Evolutionary conservation across 208 protist genomes (phyloP), one percentile per base, ranked within the genome.

Genomic region (Trypanosoma avium): DNA sequence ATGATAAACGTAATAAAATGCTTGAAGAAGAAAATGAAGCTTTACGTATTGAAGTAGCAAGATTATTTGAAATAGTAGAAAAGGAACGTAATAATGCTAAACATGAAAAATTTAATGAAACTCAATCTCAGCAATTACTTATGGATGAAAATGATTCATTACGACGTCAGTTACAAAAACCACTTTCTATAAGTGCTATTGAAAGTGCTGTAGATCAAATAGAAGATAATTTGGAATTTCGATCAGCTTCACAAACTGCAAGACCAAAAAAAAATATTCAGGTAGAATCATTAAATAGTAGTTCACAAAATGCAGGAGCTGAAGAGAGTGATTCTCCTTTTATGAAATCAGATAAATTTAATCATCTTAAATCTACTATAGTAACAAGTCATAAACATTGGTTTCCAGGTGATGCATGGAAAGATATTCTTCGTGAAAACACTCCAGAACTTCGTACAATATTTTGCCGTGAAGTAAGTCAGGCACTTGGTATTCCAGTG

Each of bases 341-440:
- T 3, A 35, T 24, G 33, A 26, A 26, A n/a, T 24, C 27, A 26
- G 13, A 21, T 40, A 26, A 40, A 35, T 66, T 15, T 42, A 64
- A 17, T 33, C 42, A 17, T 27, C 35, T 40, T 27, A 27, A 47
- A 4, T 45, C 59, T 12, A 53, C 45, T 29, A 62, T 36, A 7
- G 33, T 50, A 43, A 75, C 75, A 10, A 49, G 65, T 19, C 66
- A 82, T 22, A 22, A 50, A 36, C 73, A 74, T 43, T 47, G 55
- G 56, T 77, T 92, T 36, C 36, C 56, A 9, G 86, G 86, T 7
- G 70, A 62, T 2, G 62, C 84, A 52, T 93, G 86, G 86, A 15
- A 3, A 4, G 79, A 82, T 59, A 46, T 89, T 19, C 29, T 93
- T 24, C 33, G 38, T 1, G 66, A 87, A 50, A 77, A 84, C 71